Evolutionary conservation across 129 eudicot genomes (phyloP).

Genomic region (Lactuca sativa): DNA sequence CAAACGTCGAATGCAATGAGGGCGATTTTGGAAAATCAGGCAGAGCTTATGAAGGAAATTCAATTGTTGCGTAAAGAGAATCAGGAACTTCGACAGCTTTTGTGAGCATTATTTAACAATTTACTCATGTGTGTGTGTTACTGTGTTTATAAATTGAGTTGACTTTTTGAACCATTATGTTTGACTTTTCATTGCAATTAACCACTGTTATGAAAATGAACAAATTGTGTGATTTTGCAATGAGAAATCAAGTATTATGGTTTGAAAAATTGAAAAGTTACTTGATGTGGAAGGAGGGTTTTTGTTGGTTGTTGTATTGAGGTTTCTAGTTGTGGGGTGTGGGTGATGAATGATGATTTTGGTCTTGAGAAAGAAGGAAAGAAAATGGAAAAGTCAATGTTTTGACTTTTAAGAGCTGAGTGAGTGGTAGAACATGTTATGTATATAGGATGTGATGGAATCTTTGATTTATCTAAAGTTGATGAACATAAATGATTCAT

Average conservation of each 20-base stretch:
- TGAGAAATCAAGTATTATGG: conserved; percentile 10
- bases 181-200: conserved; percentile 17
- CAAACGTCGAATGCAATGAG: conserved; percentile 64
- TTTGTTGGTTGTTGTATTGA: conserved; percentile 22
- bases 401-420: conserved; percentile 12
- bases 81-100: conserved; percentile 71
- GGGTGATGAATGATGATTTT: not conserved
- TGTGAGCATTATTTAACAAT: conserved; percentile 35
- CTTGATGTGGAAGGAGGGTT: not conserved
- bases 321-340: conserved; percentile 18
- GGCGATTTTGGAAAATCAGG: conserved; percentile 66
- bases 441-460: conserved; percentile 24
- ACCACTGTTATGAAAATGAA: not conserved
- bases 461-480: conserved; percentile 23
- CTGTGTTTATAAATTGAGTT: conserved; percentile 4
- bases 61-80: conserved; percentile 73
- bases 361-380: conserved; percentile 1
- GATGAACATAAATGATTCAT: not conserved
- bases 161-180: conserved; percentile 13
- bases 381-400: conserved; percentile 1
- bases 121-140: not conserved
- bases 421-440: conserved; percentile 6
- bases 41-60: conserved; percentile 83
- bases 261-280: not conserved
- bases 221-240: conserved; percentile 12